Evolutionary conservation across 2,329 filamentous ascomycete species (phyloP).

Genomic region (Ceratocystis huliohia): DNA sequence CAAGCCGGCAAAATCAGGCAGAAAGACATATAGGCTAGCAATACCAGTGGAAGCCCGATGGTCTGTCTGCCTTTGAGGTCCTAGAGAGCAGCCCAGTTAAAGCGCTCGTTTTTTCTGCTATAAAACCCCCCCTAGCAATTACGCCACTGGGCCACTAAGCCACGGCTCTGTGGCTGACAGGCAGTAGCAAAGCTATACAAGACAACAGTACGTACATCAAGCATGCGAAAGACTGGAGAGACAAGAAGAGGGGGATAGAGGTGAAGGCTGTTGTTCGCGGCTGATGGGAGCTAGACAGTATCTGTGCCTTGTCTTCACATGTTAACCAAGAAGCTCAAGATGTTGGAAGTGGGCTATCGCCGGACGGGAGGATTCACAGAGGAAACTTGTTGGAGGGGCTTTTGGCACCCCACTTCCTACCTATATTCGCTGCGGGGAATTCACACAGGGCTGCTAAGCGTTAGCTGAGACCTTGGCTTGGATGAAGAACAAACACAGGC

Average conservation of each 20-base stretch:
- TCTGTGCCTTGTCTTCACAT: neutral
- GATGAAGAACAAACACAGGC: neutral
- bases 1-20: neutral
- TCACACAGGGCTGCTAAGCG: neutral
- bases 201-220: neutral
- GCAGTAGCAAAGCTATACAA: neutral
- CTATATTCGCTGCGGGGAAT: neutral
- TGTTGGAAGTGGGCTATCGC: constrained; percentile 11
- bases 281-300: neutral
- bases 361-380: neutral
- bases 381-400: constrained; percentile 1
- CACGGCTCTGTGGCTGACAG: neutral
- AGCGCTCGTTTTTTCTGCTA: neutral
- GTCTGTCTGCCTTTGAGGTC: neutral
- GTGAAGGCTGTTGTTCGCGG: neutral
- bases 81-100: neutral
- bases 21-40: neutral
- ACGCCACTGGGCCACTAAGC: neutral
- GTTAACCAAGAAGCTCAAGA: neutral
- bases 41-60: neutral
- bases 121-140: neutral
- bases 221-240: neutral
- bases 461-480: neutral
- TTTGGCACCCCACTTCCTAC: neutral
- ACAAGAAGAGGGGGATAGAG: neutral